Evolutionary conservation across 2,329 filamentous ascomycete genomes (phyloP), one percentile per base, ranked within the genome.

Genomic region (Cryphonectria naterciae): DNA sequence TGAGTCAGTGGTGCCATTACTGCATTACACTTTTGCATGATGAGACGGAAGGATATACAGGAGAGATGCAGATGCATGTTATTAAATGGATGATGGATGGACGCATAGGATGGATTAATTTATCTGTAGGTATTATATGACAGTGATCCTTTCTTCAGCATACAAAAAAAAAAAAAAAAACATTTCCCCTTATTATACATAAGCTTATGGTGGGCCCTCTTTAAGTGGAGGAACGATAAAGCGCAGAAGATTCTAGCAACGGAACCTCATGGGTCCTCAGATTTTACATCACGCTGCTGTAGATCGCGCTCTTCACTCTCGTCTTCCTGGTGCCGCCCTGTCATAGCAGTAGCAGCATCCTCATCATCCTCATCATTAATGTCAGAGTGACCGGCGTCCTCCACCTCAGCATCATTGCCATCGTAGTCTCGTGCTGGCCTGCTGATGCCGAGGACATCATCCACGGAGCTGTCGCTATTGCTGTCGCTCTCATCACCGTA

Each of bases 281-380:
- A 19, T 22, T 68, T 68, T 25, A 62, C 66, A 2, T 60, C 28
- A 35, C 28, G 28, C 25, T 65, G 25, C 41, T 49, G 41, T 43
- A 32, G 19, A 25, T 28, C 11, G n/a, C 61, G 37, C 39, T 43
- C 54, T 39, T 60, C 35, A 19, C n/a, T 35, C 7, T 58, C 49
- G 13, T 43, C 65, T 37, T 46, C n/a, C 65, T 61, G 32, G 25
- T 35, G 35, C 54, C 37, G 28, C 25, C n/a, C 35, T 17, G 22
- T 10, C 11, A 41, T 49, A 41, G 4, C 39, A 49, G 7, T 39
- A 49, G 10, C 56, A 19, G 8, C 35, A 22, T 5, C 37, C 3
- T 7, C 37, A 37, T 8, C 37, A 41, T 11, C 37, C 8, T 39
- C 60, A 39, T 63, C 60, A 28, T 63, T 37, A 63, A 25, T 0